phyloP scores from a whole-genome alignment of 257 asterid species.

The Solanum corneliomulleri region DNA sequence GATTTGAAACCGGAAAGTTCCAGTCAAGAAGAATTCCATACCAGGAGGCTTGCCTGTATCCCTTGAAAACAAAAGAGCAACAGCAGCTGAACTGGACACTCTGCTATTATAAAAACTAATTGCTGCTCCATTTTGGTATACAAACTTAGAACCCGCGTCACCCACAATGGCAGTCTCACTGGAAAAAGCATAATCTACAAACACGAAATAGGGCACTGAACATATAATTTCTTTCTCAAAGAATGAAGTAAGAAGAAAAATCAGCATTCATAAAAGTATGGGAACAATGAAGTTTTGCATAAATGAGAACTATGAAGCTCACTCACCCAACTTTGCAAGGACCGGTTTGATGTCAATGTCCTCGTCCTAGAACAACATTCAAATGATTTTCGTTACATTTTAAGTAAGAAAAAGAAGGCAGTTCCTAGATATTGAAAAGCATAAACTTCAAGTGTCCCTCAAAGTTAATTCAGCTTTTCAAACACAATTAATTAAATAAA shows the following conservation, averaged over 20 bases:
- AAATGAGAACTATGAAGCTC: background rate
- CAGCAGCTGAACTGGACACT: constrained; percentile 22
- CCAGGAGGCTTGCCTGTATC: constrained; percentile 49
- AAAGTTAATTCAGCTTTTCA: background rate
- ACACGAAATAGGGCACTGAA: background rate
- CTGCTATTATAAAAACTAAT: background rate
- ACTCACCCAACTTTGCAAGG: constrained; percentile 78
- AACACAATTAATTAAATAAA: background rate
- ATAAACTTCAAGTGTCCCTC: background rate
- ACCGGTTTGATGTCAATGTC: constrained; percentile 45
- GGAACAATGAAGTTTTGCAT: background rate
- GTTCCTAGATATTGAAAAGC: background rate
- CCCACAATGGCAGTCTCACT: constrained; percentile 60
- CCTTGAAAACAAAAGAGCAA: constrained; percentile 54
- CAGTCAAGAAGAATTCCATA: constrained; percentile 13
- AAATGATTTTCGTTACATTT: constrained; percentile 20
- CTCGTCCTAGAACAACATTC: constrained; percentile 48
- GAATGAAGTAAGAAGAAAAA: background rate
- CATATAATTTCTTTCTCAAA: background rate
- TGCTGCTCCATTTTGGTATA: constrained; percentile 24
- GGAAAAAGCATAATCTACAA: constrained; percentile 54
- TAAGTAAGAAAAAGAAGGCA: background rate
- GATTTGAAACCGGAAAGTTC: background rate
- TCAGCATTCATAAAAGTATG: background rate
- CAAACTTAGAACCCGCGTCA: constrained; percentile 36